Conservation (phyloP, 352 stramenopile genomes). For the Globisporangium sylvaticum region DNA sequence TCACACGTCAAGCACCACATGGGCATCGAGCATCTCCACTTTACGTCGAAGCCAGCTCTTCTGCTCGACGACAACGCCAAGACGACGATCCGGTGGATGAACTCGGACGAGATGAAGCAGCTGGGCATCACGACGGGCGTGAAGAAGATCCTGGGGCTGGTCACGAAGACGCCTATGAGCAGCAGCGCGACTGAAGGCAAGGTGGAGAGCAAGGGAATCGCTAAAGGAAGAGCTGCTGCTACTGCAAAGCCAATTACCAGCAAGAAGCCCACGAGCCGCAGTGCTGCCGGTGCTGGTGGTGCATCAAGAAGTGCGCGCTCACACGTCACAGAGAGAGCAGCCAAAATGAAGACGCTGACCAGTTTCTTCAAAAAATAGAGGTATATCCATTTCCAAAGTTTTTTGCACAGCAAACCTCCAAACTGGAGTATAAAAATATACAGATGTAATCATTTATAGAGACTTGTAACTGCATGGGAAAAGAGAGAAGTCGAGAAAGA, state of each 20-base stretch:
- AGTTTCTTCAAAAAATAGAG: conserved; percentile 68
- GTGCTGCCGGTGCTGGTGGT: background rate
- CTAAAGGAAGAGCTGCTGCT: conserved; percentile 6
- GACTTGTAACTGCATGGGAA: no score
- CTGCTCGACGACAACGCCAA: conserved; percentile 11
- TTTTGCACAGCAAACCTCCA: no score
- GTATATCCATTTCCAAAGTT: no score
- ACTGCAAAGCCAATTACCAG: conserved; percentile 4
- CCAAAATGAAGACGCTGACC: conserved; percentile 55
- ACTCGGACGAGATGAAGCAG: conserved; percentile 60
- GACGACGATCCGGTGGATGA: conserved; percentile 67
- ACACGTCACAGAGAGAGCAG: conserved; percentile 37
- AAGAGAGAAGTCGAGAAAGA: no score
- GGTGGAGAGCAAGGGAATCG: no score
- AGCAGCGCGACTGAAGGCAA: background rate
- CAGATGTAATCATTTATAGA: no score
- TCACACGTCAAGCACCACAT: conserved; percentile 90
- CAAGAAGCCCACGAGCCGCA: conserved; percentile 8
- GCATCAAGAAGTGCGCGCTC: conserved; percentile 10
- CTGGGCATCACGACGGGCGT: conserved; percentile 85
- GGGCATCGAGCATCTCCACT: conserved; percentile 83
- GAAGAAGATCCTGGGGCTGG: conserved; percentile 80
- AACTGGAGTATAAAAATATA: no score
- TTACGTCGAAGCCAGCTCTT: conserved; percentile 26
- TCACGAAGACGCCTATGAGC: conserved; percentile 19